A percentile compares a stretch with the other conserved stretches of the same genome.
Conservation (phyloP, 148 eudicot species). For the Limonium bicolor region DNA sequence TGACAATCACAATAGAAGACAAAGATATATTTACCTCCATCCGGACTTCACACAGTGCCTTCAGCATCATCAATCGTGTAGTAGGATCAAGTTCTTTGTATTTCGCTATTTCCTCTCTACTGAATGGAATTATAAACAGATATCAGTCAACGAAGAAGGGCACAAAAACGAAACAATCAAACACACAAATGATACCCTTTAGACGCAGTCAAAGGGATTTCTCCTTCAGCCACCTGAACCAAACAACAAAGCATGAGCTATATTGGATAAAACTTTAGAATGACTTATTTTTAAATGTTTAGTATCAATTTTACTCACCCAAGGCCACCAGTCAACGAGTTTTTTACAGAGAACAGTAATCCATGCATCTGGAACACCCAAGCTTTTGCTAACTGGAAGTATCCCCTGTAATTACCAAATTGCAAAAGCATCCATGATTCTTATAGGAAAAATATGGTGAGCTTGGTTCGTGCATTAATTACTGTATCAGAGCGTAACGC, state of each 20-base stretch:
- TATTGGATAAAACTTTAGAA: not conserved
- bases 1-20: not conserved
- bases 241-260: constrained; percentile 1
- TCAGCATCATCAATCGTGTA: constrained; percentile 50
- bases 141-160: constrained; percentile 1
- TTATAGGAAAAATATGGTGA: too few relatives aligned
- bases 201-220: constrained; percentile 44
- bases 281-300: not conserved
- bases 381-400: constrained; percentile 36
- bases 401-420: constrained; percentile 83
- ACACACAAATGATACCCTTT: constrained; percentile 48
- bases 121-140: constrained; percentile 6
- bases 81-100: constrained; percentile 78
- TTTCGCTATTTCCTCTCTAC: constrained; percentile 61
- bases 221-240: constrained; percentile 78
- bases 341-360: constrained; percentile 58
- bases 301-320: constrained; percentile 38
- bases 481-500: too few relatives aligned
- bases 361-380: constrained; percentile 51
- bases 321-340: constrained; percentile 79
- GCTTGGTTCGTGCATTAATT: too few relatives aligned
- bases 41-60: constrained; percentile 88
- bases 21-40: constrained; percentile 32
- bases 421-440: too few relatives aligned
- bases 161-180: not conserved